These are phyloP conservation scores for Aspergillus eucalypticola DNA, from an alignment of 2,329 filamentous ascomycete species.

Conservation along the genomic window DNA sequence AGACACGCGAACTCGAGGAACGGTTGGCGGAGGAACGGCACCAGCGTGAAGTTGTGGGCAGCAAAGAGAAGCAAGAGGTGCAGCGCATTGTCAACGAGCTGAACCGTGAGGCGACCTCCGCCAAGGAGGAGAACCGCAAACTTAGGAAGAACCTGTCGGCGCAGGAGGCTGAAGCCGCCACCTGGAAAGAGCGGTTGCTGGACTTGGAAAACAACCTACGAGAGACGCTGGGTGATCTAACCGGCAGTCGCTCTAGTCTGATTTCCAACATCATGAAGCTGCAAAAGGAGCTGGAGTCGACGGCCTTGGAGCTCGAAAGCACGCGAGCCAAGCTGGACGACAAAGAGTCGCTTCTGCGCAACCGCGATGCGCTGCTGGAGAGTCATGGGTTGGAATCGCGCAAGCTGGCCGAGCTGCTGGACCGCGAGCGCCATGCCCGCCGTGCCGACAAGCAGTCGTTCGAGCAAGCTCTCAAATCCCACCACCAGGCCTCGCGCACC, in stretches of 20 bases:
- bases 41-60: constrained; percentile 83
- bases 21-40: constrained; percentile 77
- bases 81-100: constrained; percentile 92
- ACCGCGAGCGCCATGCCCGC: constrained; percentile 83
- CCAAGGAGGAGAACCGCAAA: constrained; percentile 82
- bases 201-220: constrained; percentile 88
- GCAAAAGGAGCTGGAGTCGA: constrained; percentile 83
- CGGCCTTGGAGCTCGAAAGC: constrained; percentile 76
- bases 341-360: constrained; percentile 86
- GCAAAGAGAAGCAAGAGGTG: constrained; percentile 89
- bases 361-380: constrained; percentile 85
- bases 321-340: constrained; percentile 78
- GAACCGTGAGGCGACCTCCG: constrained; percentile 75
- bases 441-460: constrained; percentile 84
- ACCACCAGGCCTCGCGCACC: constrained; percentile 82
- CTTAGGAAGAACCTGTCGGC: constrained; percentile 80
- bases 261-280: constrained; percentile 85
- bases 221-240: constrained; percentile 82
- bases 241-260: constrained; percentile 80
- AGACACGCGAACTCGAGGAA: constrained; percentile 68
- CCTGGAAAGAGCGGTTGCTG: constrained; percentile 87
- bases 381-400: constrained; percentile 82
- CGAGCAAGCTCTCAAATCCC: constrained; percentile 83
- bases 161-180: constrained; percentile 82
- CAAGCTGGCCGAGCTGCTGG: constrained; percentile 81